Evolutionary conservation across 169 alveolate species (phyloP).

Genomic region (Neospora caninum): DNA sequence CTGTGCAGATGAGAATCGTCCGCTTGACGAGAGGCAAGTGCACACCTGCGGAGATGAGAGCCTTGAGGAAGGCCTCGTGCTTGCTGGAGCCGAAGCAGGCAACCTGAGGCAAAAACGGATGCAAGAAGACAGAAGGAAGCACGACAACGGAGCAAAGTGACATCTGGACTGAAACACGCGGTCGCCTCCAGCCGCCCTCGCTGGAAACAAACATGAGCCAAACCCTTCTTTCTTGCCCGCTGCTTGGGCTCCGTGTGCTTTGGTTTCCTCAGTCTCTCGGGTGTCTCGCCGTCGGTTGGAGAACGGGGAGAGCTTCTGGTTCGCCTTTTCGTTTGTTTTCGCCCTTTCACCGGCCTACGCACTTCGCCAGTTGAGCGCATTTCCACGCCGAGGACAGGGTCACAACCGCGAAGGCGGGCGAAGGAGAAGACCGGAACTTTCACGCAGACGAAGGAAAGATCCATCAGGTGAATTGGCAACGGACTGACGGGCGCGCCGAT

Average conservation of each 20-base stretch:
- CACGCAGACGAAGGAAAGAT: slow-evolving; percentile 85
- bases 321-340: no score
- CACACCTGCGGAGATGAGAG: slow-evolving; percentile 85
- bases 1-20: slow-evolving; percentile 35
- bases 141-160: not conserved
- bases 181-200: no score
- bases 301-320: no score
- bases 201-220: no score
- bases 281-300: no score
- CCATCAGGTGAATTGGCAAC: slow-evolving; percentile 83
- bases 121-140: not conserved
- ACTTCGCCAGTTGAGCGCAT: slow-evolving; percentile 92
- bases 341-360: not conserved
- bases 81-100: slow-evolving; percentile 84
- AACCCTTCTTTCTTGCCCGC: no score
- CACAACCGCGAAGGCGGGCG: slow-evolving; percentile 84
- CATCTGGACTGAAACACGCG: no score
- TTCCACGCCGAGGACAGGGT: slow-evolving; percentile 91
- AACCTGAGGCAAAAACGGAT: slow-evolving; percentile 33
- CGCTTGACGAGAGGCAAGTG: slow-evolving; percentile 73
- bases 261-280: no score
- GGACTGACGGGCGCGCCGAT: slow-evolving; percentile 79
- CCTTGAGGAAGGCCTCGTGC: slow-evolving; percentile 89
- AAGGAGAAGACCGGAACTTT: slow-evolving; percentile 89
- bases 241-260: no score